Percentiles rank a stretch among this genome's conserved stretches.
Evolutionary conservation across 805 yeast species (phyloP).

Genomic region (Cyberlindnera xishuangbannaensis): DNA sequence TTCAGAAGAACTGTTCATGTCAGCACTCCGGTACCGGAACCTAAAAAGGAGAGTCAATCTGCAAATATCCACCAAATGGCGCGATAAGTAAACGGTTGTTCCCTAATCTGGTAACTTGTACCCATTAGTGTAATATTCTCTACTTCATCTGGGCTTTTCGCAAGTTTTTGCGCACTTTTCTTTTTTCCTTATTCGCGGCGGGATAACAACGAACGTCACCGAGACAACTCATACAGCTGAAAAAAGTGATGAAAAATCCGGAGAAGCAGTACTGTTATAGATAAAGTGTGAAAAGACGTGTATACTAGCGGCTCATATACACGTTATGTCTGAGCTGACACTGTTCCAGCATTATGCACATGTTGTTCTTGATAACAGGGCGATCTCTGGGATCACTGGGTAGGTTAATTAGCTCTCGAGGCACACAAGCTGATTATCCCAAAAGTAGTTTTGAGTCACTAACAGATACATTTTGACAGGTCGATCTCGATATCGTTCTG

Average conservation of each 20-base stretch:
- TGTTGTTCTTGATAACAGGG: slow-evolving; percentile 21
- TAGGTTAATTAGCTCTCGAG: slow-evolving; percentile 2
- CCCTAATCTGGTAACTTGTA: no score
- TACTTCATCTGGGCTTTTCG: background rate
- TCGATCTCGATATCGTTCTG: slow-evolving; percentile 95
- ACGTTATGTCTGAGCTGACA: slow-evolving; percentile 7
- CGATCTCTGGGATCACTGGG: slow-evolving; percentile 27
- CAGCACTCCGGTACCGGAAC: no score
- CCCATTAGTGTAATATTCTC: no score
- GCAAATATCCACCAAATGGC: no score
- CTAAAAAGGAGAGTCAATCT: no score
- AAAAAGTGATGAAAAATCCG: no score
- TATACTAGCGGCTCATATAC: no score
- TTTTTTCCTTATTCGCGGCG: slow-evolving; percentile 1
- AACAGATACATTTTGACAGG: slow-evolving; percentile 2
- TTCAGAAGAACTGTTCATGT: no score
- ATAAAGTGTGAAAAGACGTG: no score
- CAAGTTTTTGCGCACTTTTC: background rate
- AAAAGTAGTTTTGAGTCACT: background rate
- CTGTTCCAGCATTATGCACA: slow-evolving; percentile 12
- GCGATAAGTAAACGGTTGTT: slow-evolving; percentile 10
- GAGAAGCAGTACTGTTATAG: no score
- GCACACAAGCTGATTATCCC: background rate
- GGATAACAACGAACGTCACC: no score
- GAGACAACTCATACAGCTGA: background rate